Evolutionary conservation across 1,284 basidiomycete genomes (phyloP).

Genomic region (Lentinula novae-zelandiae): DNA sequence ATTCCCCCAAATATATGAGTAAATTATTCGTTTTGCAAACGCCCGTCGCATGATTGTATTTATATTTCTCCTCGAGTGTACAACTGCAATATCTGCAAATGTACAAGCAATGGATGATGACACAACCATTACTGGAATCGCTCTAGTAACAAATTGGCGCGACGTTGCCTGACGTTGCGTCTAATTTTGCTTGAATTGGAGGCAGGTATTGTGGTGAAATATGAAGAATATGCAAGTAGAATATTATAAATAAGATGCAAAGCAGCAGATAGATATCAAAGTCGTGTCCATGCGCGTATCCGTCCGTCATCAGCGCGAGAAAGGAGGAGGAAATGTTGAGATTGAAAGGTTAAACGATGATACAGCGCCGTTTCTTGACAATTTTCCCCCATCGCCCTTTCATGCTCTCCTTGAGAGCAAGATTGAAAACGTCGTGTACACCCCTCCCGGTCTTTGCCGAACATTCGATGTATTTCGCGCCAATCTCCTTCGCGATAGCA

Average conservation of each 20-base stretch:
- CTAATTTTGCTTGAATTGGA: neutral
- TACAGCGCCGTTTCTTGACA: constrained; percentile 71
- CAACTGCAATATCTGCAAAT: too few species aligned
- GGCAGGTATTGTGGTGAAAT: neutral
- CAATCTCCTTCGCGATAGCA: constrained; percentile 85
- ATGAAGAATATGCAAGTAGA: neutral
- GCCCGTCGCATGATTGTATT: too few species aligned
- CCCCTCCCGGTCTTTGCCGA: constrained; percentile 88
- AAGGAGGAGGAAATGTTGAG: neutral
- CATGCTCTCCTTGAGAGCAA: constrained; percentile 87
- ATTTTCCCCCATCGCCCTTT: constrained; percentile 71
- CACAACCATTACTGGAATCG: too few species aligned
- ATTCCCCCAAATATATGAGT: neutral
- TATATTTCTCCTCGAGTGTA: too few species aligned
- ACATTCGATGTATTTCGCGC: constrained; percentile 95
- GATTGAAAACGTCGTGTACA: constrained; percentile 90
- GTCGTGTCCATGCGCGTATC: constrained; percentile 20
- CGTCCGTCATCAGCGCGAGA: neutral
- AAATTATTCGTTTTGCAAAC: neutral
- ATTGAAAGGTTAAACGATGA: constrained; percentile 52
- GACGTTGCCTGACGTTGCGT: too few species aligned
- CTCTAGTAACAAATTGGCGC: too few species aligned
- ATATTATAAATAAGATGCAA: constrained; percentile 8
- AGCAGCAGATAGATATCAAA: constrained; percentile 4
- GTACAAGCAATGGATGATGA: too few species aligned